Conservation (phyloP, 2,329 filamentous ascomycete species). For the Apiospora aurea region DNA sequence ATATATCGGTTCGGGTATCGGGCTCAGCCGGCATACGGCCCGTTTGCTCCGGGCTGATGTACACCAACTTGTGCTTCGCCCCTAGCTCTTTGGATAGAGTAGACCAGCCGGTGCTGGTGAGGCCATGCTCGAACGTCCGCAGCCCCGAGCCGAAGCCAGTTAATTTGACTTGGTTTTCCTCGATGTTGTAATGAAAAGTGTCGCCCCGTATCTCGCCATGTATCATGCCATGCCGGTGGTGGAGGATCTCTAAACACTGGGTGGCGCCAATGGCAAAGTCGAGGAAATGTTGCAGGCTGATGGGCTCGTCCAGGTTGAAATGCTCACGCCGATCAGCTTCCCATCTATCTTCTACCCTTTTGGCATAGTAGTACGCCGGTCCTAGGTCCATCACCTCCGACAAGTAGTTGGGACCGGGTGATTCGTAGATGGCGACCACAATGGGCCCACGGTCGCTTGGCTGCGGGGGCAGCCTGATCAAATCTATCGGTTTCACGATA, state of each 20-base stretch:
- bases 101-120: constrained; percentile 87
- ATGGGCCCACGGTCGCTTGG: constrained; percentile 75
- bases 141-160: constrained; percentile 87
- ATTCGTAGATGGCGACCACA: constrained; percentile 81
- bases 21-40: constrained; percentile 92
- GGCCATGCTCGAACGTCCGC: constrained; percentile 87
- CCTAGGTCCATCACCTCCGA: constrained; percentile 77
- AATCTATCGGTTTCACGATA: constrained; percentile 81
- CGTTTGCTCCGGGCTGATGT: constrained; percentile 94
- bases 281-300: constrained; percentile 79
- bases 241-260: constrained; percentile 87
- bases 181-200: constrained; percentile 83
- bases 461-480: constrained; percentile 73
- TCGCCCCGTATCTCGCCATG: constrained; percentile 92
- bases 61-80: constrained; percentile 87
- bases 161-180: constrained; percentile 76
- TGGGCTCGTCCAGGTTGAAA: constrained; percentile 61
- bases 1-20: constrained; percentile 91
- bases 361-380: constrained; percentile 71
- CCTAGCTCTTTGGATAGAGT: constrained; percentile 82
- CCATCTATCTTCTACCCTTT: constrained; percentile 59
- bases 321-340: constrained; percentile 52
- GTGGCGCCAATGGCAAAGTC: constrained; percentile 91
- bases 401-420: constrained; percentile 77
- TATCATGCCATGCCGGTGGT: constrained; percentile 84